A percentile compares a stretch with the other conserved stretches of the same genome.
Evolutionary conservation across 2,329 filamentous ascomycete species (phyloP).

Genomic region (Cladosporium phlei): DNA sequence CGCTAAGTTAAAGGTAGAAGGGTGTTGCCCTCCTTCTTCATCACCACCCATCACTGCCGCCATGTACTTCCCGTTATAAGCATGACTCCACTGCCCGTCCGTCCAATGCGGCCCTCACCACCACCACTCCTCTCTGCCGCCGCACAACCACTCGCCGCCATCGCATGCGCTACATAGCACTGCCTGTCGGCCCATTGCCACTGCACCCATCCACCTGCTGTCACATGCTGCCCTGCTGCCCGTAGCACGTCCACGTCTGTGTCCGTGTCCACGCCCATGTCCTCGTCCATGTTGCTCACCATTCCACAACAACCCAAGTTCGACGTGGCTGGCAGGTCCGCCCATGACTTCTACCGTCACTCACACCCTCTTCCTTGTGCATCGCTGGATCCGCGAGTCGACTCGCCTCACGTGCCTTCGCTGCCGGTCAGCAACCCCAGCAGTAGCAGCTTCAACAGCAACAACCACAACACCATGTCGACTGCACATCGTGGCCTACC

Average conservation of each 20-base stretch:
- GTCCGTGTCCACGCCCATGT: constrained; percentile 34
- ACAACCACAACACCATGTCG: constrained; percentile 45
- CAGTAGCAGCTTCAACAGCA: no score
- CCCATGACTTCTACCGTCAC: constrained; percentile 46
- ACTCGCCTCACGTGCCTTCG: constrained; percentile 33
- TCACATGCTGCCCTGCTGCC: constrained; percentile 23
- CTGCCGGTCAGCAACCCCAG: constrained; percentile 36
- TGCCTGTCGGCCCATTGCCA: constrained; percentile 12
- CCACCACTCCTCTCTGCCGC: no score
- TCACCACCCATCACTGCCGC: no score
- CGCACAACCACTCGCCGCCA: constrained; percentile 6
- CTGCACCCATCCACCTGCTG: constrained; percentile 7
- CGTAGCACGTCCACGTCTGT: background rate
- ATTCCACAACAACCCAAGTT: constrained; percentile 44
- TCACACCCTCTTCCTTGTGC: constrained; percentile 29
- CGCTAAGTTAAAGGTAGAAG: no score
- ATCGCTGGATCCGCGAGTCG: constrained; percentile 31
- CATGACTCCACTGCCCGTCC: constrained; percentile 19
- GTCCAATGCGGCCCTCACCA: constrained; percentile 11
- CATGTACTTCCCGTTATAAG: constrained; percentile 13
- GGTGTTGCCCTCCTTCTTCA: no score
- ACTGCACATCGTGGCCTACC: constrained; percentile 51
- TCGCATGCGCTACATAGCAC: constrained; percentile 12
- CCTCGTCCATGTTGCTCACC: constrained; percentile 45
- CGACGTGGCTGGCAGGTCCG: constrained; percentile 45